Evolutionary conservation across 1,284 basidiomycete species (phyloP), one percentile per base, ranked within the genome.

Genomic region (Mycosarcoma maydis): DNA sequence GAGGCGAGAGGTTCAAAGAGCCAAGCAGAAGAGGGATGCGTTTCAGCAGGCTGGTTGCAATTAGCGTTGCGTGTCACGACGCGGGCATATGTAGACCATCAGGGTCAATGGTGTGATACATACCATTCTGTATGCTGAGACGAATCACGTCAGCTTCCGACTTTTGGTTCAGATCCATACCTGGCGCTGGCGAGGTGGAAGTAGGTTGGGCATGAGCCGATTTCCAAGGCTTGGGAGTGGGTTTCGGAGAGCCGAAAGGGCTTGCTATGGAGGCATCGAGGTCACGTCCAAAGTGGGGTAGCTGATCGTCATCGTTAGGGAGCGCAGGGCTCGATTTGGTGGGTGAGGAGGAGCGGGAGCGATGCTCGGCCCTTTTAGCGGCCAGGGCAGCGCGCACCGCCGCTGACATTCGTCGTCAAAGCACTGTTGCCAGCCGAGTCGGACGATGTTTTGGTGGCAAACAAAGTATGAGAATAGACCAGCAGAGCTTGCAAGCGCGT

Each of bases 331-430:
- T 51, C 11, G 44, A 45, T 29, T 73, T 66, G 52, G 69, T 51
- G 29, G 69, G 59, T 11, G 70, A 70, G 17, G 32, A 9, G 23
- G 67, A 67, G 40, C 57, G 55, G 9, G 62, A 61, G 36, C 72
- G 59, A 32, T 50, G 52, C 37, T 57, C 69, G 33, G 70, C 70
- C 44, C 70, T 29, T 54, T 64, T 62, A 7, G 61, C 74, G 41
- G 72, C 67, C 42, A 76, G 47, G 29, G 74, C 74, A 59, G 74
- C 74, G 24, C 65, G 64, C 29, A 76, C 65, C 30, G 70, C 69
- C 36, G 61, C 74, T 33, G 74, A 76, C 74, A 76, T 76, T 37
- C 61, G 55, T 42, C 39, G 61, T 53, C 47, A 42, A 29, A 20
- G 37, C 44, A 27, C 24, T 11, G 34, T 33, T 22, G 38, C 26